These are phyloP conservation scores for Cyanidioschyzon merolae DNA, from an alignment of 23 red algal genomes.

Conservation along the genomic window DNA sequence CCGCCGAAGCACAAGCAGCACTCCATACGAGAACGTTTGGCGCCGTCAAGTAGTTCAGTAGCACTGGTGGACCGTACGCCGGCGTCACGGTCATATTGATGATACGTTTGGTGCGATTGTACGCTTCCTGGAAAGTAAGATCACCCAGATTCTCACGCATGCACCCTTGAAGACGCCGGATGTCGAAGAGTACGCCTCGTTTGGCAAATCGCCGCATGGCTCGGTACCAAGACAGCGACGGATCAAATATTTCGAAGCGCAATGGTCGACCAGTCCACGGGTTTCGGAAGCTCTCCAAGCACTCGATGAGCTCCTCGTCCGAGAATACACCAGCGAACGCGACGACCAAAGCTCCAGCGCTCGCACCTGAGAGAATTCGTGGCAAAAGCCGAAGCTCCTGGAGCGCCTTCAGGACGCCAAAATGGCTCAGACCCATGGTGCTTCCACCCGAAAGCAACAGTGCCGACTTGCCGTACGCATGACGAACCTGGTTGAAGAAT, in stretches of 20 bases:
- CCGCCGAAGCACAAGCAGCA: slow-evolving; percentile 67
- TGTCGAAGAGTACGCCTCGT: slow-evolving; percentile 56
- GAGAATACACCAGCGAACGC: slow-evolving; percentile 68
- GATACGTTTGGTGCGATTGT: slow-evolving; percentile 80
- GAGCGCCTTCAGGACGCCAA: slow-evolving; percentile 78
- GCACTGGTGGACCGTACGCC: slow-evolving; percentile 49
- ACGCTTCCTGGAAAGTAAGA: slow-evolving; percentile 89
- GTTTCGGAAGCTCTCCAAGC: slow-evolving; percentile 44
- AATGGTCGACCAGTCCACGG: slow-evolving; percentile 52
- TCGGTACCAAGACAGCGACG: slow-evolving; percentile 16
- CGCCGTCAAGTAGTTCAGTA: slow-evolving; percentile 92
- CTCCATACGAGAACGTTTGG: slow-evolving; percentile 95
- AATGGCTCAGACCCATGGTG: slow-evolving; percentile 70
- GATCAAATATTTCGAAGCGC: slow-evolving; percentile 58
- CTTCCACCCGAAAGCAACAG: slow-evolving; percentile 91
- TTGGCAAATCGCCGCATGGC: slow-evolving; percentile 34
- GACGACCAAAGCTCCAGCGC: slow-evolving; percentile 67
- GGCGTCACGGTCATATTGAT: slow-evolving; percentile 89
- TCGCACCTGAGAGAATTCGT: slow-evolving; percentile 75
- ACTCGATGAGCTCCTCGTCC: slow-evolving; percentile 36
- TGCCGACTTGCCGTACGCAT: slow-evolving; percentile 86
- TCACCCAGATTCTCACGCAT: slow-evolving; percentile 78
- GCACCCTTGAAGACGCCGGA: slow-evolving; percentile 52
- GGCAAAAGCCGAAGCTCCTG: slow-evolving; percentile 63
- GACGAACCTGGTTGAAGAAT: slow-evolving; percentile 84